A percentile compares a stretch with the other conserved stretches of the same genome.
These are phyloP conservation scores for Leptomonas seymouri DNA, from an alignment of 208 protist genomes.

Conservation along the genomic window DNA sequence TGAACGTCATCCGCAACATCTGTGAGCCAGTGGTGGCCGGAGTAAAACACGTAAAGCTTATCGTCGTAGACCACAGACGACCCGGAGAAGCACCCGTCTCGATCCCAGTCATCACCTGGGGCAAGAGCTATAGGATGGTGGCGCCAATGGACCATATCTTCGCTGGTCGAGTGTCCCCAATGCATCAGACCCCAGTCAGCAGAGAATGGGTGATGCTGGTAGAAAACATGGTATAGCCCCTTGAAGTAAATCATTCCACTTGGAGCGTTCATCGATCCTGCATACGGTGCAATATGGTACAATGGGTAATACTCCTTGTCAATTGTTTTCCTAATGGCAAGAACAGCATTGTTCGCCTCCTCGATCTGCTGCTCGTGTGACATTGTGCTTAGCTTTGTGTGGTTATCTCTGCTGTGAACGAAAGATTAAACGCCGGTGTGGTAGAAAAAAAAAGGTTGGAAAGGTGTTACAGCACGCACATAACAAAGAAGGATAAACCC, in stretches of 20 bases:
- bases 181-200: conserved; percentile 60
- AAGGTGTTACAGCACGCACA: too few relatives aligned
- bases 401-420: background rate
- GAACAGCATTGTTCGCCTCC: conserved; percentile 50
- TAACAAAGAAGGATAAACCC: too few relatives aligned
- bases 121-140: conserved; percentile 63
- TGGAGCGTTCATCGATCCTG: conserved; percentile 56
- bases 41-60: conserved; percentile 64
- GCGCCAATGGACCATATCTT: conserved; percentile 65
- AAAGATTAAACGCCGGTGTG: background rate
- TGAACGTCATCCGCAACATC: conserved; percentile 44
- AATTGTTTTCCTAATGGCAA: conserved; percentile 38
- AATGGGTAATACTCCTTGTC: conserved; percentile 53
- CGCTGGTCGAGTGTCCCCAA: conserved; percentile 65
- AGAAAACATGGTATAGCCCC: conserved; percentile 67
- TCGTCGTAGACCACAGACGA: conserved; percentile 52
- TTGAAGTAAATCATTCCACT: conserved; percentile 56
- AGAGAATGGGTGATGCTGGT: conserved; percentile 58
- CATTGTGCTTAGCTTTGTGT: conserved; percentile 11
- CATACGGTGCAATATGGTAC: conserved; percentile 62
- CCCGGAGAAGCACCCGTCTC: conserved; percentile 62
- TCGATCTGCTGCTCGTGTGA: conserved; percentile 46
- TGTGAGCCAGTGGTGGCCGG: conserved; percentile 64
- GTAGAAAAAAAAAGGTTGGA: background rate
- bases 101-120: conserved; percentile 65